Percentiles rank a stretch among this genome's conserved stretches.
Evolutionary conservation across 345 rosid genomes (phyloP).

Genomic region (Ricinus communis): DNA sequence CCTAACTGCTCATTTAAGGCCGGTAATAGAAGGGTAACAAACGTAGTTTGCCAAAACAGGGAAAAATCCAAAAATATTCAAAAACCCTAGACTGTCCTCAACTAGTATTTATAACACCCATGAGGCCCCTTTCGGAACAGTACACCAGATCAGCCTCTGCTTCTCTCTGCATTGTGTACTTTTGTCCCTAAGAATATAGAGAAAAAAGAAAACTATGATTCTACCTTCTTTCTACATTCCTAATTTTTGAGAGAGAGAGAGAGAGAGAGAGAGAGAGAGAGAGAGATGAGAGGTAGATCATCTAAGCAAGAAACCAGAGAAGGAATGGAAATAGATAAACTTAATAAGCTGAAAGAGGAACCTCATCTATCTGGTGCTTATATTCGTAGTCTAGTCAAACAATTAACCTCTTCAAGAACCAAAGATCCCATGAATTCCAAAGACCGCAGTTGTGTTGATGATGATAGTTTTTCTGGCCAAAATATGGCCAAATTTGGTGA

Average conservation of each 20-base stretch:
- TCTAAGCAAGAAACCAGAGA: conserved; percentile 35
- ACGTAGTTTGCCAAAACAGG: conserved; percentile 44
- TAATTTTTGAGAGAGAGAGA: conserved; percentile 19
- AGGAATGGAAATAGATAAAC: conserved; percentile 39
- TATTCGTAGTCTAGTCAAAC: conserved; percentile 69
- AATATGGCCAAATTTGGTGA: conserved; percentile 30
- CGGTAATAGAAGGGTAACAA: conserved; percentile 36
- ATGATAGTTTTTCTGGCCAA: conserved; percentile 34
- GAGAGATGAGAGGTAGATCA: conserved; percentile 50
- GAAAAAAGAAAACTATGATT: conserved; percentile 32
- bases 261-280: conserved; percentile 14
- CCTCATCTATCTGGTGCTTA: conserved; percentile 72
- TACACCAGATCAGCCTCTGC: conserved; percentile 46
- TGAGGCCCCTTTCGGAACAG: conserved; percentile 38
- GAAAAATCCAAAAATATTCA: conserved; percentile 55
- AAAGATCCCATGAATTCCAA: conserved; percentile 46
- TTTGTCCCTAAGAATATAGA: conserved; percentile 36
- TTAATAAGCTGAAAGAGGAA: conserved; percentile 36
- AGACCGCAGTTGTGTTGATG: conserved; percentile 28
- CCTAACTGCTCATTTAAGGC: conserved; percentile 40
- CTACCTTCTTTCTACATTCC: conserved; percentile 26
- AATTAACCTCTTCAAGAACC: conserved; percentile 63
- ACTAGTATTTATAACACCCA: conserved; percentile 59
- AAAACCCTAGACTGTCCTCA: conserved; percentile 42
- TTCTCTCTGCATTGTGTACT: conserved; percentile 47